phyloP scores from a whole-genome alignment of 2,329 filamentous ascomycete genomes.

The Fusarium palustre region DNA sequence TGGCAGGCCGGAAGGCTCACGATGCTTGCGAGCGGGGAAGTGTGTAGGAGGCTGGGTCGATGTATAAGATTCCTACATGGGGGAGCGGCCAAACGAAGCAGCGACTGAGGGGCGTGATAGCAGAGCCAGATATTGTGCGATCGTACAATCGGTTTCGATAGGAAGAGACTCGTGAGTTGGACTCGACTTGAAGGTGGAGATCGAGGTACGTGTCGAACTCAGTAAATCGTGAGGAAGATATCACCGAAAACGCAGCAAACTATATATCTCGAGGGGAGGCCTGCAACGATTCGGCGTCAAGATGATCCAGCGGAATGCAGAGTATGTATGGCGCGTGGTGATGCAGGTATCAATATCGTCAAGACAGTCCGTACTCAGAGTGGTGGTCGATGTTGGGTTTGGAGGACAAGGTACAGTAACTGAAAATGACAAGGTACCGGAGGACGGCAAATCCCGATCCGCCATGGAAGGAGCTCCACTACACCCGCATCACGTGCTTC shows the following conservation, averaged over 20 bases:
- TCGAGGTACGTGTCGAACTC: conserved; percentile 46
- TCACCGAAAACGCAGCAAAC: conserved; percentile 44
- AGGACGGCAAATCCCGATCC: conserved; percentile 49
- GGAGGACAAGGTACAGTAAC: conserved; percentile 50
- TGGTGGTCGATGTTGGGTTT: conserved; percentile 47
- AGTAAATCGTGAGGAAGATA: conserved; percentile 34
- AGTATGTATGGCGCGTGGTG: conserved; percentile 38
- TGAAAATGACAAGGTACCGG: conserved; percentile 50
- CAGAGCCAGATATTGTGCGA: conserved; percentile 38
- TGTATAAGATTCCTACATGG: conserved; percentile 53
- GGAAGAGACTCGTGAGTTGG: conserved; percentile 38
- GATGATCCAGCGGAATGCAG: conserved; percentile 32
- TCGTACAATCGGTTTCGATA: conserved; percentile 34
- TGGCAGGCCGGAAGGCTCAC: conserved; percentile 53
- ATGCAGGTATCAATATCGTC: conserved; percentile 48
- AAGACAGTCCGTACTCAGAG: conserved; percentile 42
- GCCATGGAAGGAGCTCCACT: conserved; percentile 15
- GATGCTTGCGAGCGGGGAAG: conserved; percentile 45
- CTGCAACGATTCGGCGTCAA: conserved; percentile 40
- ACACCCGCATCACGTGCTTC: conserved; percentile 47
- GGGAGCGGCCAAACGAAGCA: conserved; percentile 36
- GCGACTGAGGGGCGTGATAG: conserved; percentile 29
- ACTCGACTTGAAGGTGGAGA: conserved; percentile 42
- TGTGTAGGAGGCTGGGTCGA: conserved; percentile 44
- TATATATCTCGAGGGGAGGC: conserved; percentile 41